phyloP scores from a whole-genome alignment of 2,329 filamentous ascomycete species.

The Penicillium sp. region DNA sequence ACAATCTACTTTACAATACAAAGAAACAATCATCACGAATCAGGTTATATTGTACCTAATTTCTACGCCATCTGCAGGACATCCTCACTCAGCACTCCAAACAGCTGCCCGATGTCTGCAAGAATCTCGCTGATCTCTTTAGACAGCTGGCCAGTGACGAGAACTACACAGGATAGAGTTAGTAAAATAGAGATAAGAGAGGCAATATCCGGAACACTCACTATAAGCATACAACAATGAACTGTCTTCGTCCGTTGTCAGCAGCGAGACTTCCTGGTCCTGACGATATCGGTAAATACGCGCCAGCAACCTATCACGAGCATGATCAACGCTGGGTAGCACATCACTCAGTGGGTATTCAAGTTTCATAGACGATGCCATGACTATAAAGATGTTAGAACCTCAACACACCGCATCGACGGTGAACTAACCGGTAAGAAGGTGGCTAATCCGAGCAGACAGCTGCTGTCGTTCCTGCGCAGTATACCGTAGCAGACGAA shows the following conservation, averaged over 20 bases:
- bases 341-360: conserved; percentile 92
- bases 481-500: conserved; percentile 79
- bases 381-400: conserved; percentile 61
- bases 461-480: conserved; percentile 78
- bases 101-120: conserved; percentile 63
- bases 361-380: conserved; percentile 91
- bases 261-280: conserved; percentile 60
- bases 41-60: conserved; percentile 1
- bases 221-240: conserved; percentile 91
- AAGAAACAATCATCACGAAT: neutral
- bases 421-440: conserved; percentile 64
- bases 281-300: conserved; percentile 88
- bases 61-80: conserved; percentile 61
- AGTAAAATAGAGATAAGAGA: neutral
- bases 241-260: conserved; percentile 70
- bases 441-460: conserved; percentile 87
- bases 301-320: conserved; percentile 80
- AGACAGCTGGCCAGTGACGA: conserved; percentile 67
- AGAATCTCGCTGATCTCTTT: conserved; percentile 62
- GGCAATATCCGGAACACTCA: conserved; percentile 44
- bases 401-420: neutral
- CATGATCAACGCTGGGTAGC: conserved; percentile 79
- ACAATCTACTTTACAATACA: neutral
- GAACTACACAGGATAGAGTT: conserved; percentile 48
- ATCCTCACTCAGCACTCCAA: conserved; percentile 67